Base-by-base conservation (phyloP, 2,329 filamentous ascomycete genomes). In the Phialocephala subalpina region DNA sequence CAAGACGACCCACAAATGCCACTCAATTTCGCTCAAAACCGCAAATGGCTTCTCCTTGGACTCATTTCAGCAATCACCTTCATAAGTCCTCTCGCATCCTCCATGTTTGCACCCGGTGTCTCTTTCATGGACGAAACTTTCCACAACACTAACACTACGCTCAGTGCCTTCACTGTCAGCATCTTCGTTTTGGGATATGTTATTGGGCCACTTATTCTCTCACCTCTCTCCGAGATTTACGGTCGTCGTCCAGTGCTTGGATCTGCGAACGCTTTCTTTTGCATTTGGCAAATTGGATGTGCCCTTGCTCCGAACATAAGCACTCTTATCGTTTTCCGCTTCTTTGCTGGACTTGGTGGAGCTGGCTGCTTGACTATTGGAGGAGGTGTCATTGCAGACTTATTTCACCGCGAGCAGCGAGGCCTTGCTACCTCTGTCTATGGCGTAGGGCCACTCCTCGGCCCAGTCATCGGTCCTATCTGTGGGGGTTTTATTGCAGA, bases 191-290 rank as follows among this genome's bases (percentile, higher is more conserved):
- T 90, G 18, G n/a, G 18, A 14, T 47, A n/a, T 47, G 42, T 82
- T 20, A 35, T 89, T 14, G 87, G 87, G 0, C 87, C 87, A 0
- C 75, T 89, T 6, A 78, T 88, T 60, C 76, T 89, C 2, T 84
- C 86, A 1, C 87, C 87, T 0, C 70, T 89, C 57, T 86, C 83
- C 1, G 90, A 92, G 73, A 84, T 91, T 64, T 90, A 90, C 72
- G 89, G 90, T 1, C 82, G 89, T 3, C 77, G 86, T 2, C 76
- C 82, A 0, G 75, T 92, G 35, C 83, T 91, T 67, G 81, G 84
- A 29, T 74, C 71, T 3, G 84, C 87, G 64, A 92, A 88, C 68
- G 73, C 82, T 3, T 80, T 87, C 62, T 92, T 91, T 74, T 82
- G 87, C 62, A 73, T 84, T 1, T 91, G 87, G 78, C 86, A 86